phyloP scores from a whole-genome alignment of 768 basidiomycete genomes.

The Boletus sp. region DNA sequence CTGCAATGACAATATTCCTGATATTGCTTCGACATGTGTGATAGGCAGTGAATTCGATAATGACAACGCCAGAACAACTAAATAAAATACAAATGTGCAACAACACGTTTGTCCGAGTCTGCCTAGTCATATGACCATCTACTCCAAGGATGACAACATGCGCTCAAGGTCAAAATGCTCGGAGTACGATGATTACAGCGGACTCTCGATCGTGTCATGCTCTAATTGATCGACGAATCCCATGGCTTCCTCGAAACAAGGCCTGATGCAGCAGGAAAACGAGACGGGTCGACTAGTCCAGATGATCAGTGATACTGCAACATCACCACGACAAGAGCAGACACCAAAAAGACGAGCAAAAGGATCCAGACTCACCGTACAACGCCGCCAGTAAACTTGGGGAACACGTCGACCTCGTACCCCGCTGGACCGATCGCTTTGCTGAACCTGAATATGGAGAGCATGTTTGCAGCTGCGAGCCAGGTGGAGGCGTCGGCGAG shows the following conservation, averaged over 20 bases:
- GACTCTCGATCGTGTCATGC: neutral
- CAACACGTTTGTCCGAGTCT: neutral
- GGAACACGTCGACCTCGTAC: slow-evolving; percentile 21
- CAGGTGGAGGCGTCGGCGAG: slow-evolving; percentile 18
- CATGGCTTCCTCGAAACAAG: slow-evolving; percentile 12
- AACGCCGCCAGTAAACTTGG: slow-evolving; percentile 16
- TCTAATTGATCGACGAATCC: neutral
- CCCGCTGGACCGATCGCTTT: slow-evolving; percentile 23
- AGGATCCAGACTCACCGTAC: slow-evolving; percentile 12
- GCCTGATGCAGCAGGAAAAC: slow-evolving; percentile 20
- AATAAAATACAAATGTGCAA: neutral
- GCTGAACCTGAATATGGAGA: slow-evolving; percentile 20
- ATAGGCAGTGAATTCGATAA: neutral
- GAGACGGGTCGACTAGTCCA: slow-evolving; percentile 12
- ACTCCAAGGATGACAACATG: no score
- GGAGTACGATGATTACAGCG: neutral
- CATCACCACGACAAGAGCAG: neutral
- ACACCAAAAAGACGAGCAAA: no score
- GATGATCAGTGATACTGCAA: neutral
- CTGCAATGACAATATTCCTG: neutral
- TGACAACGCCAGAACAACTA: neutral
- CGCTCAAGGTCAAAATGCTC: neutral
- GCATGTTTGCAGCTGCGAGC: slow-evolving; percentile 20
- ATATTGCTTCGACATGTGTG: neutral
- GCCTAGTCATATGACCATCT: neutral